Evolutionary conservation across 2,329 filamentous ascomycete species (phyloP).

Genomic region (Beauveria medogensis): DNA sequence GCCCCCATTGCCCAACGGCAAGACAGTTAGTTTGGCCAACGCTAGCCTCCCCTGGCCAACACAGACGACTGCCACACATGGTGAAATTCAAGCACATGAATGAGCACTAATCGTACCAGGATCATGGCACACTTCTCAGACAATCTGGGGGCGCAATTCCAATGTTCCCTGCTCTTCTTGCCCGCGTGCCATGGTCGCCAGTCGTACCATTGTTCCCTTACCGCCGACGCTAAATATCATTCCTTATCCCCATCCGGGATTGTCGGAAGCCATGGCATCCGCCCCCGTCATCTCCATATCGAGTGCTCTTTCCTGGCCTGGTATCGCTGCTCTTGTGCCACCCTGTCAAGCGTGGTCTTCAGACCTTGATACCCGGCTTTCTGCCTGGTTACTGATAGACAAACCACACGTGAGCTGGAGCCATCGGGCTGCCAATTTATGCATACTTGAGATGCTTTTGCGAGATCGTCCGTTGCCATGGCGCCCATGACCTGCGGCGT

Average conservation of each 20-base stretch:
- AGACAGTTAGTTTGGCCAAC: not conserved
- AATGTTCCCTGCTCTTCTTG: not conserved
- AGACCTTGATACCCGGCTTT: not conserved
- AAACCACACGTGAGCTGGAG: not conserved
- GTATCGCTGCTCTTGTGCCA: conserved; percentile 5
- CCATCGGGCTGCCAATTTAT: not conserved
- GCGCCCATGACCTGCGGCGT: not conserved
- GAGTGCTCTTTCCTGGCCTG: not conserved
- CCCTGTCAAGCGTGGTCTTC: not conserved
- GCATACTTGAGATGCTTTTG: not conserved
- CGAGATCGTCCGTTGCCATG: not conserved
- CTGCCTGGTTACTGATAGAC: not conserved
- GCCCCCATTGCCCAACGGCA: not conserved
- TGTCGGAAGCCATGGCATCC: conserved; percentile 3
- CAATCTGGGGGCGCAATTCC: not conserved
- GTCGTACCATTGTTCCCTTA: not conserved
- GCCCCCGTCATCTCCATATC: not conserved
- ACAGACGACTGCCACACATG: not conserved
- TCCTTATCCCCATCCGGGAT: not conserved
- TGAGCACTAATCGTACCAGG: not conserved
- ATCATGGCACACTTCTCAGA: conserved; percentile 2
- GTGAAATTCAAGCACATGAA: conserved; percentile 2
- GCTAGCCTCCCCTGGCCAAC: not conserved
- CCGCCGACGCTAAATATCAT: not conserved
- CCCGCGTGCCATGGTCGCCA: not conserved